phyloP scores from a whole-genome alignment of 2,329 filamentous ascomycete genomes.

The Herpomyces periplanetae region DNA sequence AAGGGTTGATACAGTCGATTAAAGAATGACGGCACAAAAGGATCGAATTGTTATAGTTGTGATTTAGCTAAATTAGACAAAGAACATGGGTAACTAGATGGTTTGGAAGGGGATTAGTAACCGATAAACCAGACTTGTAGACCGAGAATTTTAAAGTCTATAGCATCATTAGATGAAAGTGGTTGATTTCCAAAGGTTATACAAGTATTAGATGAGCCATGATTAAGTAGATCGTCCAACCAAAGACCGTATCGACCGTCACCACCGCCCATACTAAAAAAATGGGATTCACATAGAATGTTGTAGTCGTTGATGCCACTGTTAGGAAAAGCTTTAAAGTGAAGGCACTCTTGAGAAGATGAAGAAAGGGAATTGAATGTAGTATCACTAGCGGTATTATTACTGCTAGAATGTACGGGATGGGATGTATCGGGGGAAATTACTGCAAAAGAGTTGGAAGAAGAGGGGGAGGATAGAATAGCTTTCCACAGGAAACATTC shows the following conservation, averaged over 20 bases:
- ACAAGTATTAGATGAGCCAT: constrained; percentile 43
- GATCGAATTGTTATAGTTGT: no score
- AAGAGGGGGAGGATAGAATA: constrained; percentile 4
- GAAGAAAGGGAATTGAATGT: no score
- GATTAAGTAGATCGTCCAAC: constrained; percentile 51
- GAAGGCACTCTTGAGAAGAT: constrained; percentile 45
- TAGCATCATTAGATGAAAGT: constrained; percentile 60
- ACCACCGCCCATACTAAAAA: constrained; percentile 47
- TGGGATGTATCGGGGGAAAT: constrained; percentile 2
- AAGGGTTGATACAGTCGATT: no score
- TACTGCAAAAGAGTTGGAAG: constrained; percentile 4
- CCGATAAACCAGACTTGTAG: constrained; percentile 84
- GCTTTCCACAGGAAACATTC: constrained; percentile 54
- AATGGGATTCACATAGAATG: constrained; percentile 59
- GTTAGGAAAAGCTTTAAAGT: constrained; percentile 91
- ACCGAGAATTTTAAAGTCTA: constrained; percentile 59
- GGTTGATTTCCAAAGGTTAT: constrained; percentile 84
- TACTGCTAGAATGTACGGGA: no score
- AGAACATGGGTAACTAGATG: no score
- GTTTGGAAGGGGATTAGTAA: constrained; percentile 5
- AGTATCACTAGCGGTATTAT: no score
- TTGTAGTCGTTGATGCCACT: constrained; percentile 86
- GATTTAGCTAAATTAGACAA: no score
- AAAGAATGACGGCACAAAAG: no score
- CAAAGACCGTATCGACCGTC: constrained; percentile 76